Percentiles rank a stretch among this genome's conserved stretches.
These are phyloP conservation scores for Pyricularia grisea DNA, from an alignment of 2,329 filamentous ascomycete genomes.

Conservation along the genomic window DNA sequence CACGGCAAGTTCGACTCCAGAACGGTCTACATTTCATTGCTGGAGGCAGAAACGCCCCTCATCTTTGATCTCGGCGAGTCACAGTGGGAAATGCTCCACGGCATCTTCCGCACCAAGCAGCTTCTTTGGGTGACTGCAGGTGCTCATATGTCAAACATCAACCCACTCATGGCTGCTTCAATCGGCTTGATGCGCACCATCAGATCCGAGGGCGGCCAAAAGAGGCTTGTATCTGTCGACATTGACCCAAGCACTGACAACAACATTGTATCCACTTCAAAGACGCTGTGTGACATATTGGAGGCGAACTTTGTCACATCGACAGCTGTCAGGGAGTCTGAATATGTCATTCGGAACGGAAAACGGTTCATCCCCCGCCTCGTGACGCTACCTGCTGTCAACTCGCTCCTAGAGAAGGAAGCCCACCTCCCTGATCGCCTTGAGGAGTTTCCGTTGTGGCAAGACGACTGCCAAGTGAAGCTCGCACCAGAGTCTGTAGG, in stretches of 20 bases:
- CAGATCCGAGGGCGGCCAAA: conserved; percentile 37
- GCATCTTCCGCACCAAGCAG: conserved; percentile 25
- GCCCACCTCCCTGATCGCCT: conserved; percentile 1
- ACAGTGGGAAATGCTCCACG: conserved; percentile 30
- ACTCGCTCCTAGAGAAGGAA: conserved; percentile 31
- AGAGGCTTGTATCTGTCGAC: conserved; percentile 33
- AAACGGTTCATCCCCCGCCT: conserved; percentile 30
- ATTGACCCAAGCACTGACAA: conserved; percentile 12
- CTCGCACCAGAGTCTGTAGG: conserved; percentile 10
- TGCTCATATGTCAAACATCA: conserved; percentile 23
- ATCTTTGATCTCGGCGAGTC: conserved; percentile 28
- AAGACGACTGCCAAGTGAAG: conserved; percentile 5
- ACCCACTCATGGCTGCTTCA: conserved; percentile 28
- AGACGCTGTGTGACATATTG: background rate
- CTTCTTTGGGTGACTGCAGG: conserved; percentile 39
- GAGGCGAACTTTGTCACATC: conserved; percentile 8
- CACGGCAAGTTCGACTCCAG: background rate
- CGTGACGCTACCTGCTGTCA: conserved; percentile 27
- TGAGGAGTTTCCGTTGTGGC: conserved; percentile 1
- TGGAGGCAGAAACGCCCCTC: conserved; percentile 25
- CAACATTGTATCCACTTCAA: background rate
- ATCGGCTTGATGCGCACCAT: conserved; percentile 37
- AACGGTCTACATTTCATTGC: conserved; percentile 30
- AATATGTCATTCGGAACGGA: conserved; percentile 21
- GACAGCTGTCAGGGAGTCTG: conserved; percentile 15